Conservation (phyloP, 495 filamentous ascomycete species). For the Tuber umbilicatum region DNA sequence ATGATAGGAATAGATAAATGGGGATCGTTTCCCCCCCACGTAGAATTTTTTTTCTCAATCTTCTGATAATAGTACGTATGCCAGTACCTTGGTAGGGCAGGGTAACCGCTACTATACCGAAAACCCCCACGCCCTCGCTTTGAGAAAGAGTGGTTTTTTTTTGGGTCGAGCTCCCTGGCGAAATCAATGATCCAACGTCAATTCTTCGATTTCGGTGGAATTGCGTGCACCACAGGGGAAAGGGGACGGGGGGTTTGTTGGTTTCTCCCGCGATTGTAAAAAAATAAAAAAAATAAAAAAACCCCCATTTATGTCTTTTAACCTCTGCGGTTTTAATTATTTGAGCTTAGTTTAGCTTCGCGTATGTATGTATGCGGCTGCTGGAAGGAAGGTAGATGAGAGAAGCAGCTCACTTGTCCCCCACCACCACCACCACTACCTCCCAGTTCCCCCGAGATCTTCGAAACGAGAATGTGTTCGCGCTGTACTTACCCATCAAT, state of each 20-base stretch:
- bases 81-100: too few relatives aligned
- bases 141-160: neutral
- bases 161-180: constrained; percentile 12
- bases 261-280: neutral
- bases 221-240: neutral
- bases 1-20: neutral
- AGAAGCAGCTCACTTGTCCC: neutral
- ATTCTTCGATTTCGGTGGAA: constrained; percentile 33
- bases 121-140: too few relatives aligned
- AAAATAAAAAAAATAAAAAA: neutral
- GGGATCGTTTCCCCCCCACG: neutral
- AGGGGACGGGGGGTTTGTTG: neutral
- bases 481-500: neutral
- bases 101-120: too few relatives aligned
- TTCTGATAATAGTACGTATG: too few relatives aligned
- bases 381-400: neutral
- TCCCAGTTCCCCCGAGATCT: neutral
- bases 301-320: neutral
- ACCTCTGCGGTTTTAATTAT: neutral
- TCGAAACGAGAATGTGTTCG: constrained; percentile 5
- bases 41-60: neutral
- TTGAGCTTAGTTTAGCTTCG: neutral
- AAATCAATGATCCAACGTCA: constrained; percentile 38
- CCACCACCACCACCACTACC: neutral
- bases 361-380: neutral